phyloP scores from a whole-genome alignment of 2,329 filamentous ascomycete genomes.

The Aureobasidium sp. region DNA sequence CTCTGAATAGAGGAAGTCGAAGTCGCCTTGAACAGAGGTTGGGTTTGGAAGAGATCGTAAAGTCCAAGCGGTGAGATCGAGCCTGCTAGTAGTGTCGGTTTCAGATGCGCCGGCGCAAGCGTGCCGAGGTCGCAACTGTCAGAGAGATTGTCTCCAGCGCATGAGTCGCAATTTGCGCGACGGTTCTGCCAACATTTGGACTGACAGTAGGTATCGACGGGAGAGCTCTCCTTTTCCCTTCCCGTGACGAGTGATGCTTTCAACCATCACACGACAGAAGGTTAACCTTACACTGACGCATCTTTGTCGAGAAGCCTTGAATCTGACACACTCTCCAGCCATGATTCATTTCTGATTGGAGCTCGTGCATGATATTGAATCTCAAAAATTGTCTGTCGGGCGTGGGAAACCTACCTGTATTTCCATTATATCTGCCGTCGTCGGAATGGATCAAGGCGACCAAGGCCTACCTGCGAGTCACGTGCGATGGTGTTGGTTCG shows the following conservation, averaged over 20 bases:
- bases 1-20: background rate
- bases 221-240: background rate
- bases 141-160: background rate
- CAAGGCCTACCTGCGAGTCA: background rate
- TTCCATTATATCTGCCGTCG: too few species aligned
- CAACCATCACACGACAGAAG: background rate
- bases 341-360: background rate
- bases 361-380: background rate
- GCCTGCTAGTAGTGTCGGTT: background rate
- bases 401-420: too few species aligned
- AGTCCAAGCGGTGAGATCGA: background rate
- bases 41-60: background rate
- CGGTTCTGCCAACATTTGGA: background rate
- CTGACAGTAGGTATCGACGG: background rate
- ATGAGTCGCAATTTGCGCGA: constrained; percentile 2
- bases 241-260: background rate
- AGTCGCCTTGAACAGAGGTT: background rate
- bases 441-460: background rate
- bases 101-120: constrained; percentile 5
- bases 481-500: constrained; percentile 5
- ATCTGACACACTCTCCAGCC: background rate
- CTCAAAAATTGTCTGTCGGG: background rate
- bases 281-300: background rate
- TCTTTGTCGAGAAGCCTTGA: background rate
- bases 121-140: constrained; percentile 6